Conservation (phyloP, 2,329 filamentous ascomycete genomes). For the Paracoccidioides brasiliensis region DNA sequence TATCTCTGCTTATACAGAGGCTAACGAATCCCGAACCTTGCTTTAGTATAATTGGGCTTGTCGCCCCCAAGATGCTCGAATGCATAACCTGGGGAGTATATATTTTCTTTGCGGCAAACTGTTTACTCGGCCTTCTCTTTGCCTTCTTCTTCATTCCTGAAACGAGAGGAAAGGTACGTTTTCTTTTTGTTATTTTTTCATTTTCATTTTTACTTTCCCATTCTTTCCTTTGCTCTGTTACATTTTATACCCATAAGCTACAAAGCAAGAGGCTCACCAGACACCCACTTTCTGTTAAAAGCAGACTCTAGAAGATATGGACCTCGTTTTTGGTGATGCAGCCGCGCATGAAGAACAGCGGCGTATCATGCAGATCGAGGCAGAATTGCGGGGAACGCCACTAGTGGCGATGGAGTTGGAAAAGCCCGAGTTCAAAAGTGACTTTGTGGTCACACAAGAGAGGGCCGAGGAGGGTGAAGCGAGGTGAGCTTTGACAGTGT, state of each 20-base stretch:
- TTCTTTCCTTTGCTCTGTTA: background rate
- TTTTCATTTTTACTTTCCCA: background rate
- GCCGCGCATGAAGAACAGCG: constrained; percentile 26
- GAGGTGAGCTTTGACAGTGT: too few species aligned
- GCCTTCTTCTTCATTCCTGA: constrained; percentile 26
- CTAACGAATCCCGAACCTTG: background rate
- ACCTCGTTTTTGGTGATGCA: constrained; percentile 33
- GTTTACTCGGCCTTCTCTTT: constrained; percentile 23
- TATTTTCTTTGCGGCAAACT: constrained; percentile 28
- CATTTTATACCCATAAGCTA: too few species aligned
- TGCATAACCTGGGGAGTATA: constrained; percentile 27
- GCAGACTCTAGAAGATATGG: constrained; percentile 43
- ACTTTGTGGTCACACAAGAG: background rate
- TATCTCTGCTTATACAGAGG: background rate
- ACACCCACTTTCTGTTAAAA: constrained; percentile 4
- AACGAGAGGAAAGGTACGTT: constrained; percentile 23
- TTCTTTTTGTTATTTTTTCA: background rate
- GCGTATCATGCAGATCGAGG: constrained; percentile 28
- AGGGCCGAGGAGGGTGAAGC: background rate
- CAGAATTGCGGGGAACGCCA: constrained; percentile 20
- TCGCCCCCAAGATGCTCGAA: constrained; percentile 27
- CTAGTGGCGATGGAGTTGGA: background rate
- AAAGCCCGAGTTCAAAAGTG: constrained; percentile 8
- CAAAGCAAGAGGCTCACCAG: too few species aligned
- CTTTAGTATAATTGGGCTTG: constrained; percentile 23